phyloP scores from a whole-genome alignment of 768 basidiomycete species.

The Auriscalpium orientale region DNA sequence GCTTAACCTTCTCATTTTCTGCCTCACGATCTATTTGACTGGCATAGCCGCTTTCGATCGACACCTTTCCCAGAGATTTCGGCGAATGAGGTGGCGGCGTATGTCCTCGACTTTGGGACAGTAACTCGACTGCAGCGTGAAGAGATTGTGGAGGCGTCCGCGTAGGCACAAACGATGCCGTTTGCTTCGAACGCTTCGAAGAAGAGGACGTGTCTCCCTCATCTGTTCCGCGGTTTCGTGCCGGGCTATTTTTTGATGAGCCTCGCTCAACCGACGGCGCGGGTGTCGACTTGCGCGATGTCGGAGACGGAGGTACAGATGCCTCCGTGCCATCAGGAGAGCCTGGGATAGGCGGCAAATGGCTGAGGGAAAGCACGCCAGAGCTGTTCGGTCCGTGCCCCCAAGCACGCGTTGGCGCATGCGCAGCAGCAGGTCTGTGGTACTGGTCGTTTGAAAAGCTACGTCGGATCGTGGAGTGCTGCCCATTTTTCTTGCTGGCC shows the following conservation, averaged over 20 bases:
- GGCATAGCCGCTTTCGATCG: slow-evolving; percentile 14
- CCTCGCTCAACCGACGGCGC: not conserved
- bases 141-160: slow-evolving; percentile 63
- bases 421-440: not conserved
- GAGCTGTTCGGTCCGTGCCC: slow-evolving; percentile 13
- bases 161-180: slow-evolving; percentile 41
- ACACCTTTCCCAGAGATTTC: slow-evolving; percentile 1
- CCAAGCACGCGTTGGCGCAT: slow-evolving; percentile 15
- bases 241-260: slow-evolving; percentile 6
- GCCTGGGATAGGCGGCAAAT: slow-evolving; percentile 30
- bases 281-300: slow-evolving; percentile 33
- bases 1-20: not conserved
- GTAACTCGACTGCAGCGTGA: slow-evolving; percentile 62
- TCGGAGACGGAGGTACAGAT: slow-evolving; percentile 47
- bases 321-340: slow-evolving; percentile 62
- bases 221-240: not conserved
- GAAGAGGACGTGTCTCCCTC: slow-evolving; percentile 29
- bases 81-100: slow-evolving; percentile 9
- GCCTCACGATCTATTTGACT: not conserved
- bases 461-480: slow-evolving; percentile 6
- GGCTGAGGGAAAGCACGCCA: not conserved
- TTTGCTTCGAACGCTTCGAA: slow-evolving; percentile 38
- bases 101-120: slow-evolving; percentile 27
- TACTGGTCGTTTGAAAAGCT: slow-evolving; percentile 9
- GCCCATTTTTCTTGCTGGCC: not conserved